Percentiles rank a stretch among this genome's conserved stretches.
Conservation (phyloP, 139 green algal genomes). For the Chlorella sp. region DNA sequence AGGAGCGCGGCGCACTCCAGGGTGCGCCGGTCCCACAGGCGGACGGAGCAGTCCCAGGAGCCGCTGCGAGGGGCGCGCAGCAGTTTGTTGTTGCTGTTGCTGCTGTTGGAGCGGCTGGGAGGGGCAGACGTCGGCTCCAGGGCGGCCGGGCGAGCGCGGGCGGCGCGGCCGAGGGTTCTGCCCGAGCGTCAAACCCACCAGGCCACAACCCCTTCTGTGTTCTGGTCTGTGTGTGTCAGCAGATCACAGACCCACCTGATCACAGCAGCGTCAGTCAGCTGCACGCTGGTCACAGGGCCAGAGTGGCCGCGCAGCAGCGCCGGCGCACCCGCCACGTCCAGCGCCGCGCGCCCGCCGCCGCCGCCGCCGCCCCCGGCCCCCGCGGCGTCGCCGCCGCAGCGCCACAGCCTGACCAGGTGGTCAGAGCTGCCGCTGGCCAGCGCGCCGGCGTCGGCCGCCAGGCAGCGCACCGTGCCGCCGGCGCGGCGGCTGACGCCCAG, state of each 20-base stretch:
- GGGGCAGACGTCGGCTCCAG: too few relatives aligned
- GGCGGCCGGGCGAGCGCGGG: too few relatives aligned
- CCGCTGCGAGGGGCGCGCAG: too few relatives aligned
- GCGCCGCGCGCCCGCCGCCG: conserved; percentile 14
- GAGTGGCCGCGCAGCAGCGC: conserved; percentile 55
- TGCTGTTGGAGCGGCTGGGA: too few relatives aligned
- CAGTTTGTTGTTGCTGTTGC: too few relatives aligned
- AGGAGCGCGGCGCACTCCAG: conserved; percentile 31
- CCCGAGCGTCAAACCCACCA: too few relatives aligned
- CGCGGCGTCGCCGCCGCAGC: background rate
- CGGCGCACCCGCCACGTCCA: conserved; percentile 44
- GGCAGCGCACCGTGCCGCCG: conserved; percentile 59
- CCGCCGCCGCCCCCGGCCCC: background rate
- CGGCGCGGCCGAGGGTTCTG: too few relatives aligned
- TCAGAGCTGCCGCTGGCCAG: conserved; percentile 56
- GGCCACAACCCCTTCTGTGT: too few relatives aligned
- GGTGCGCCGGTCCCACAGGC: conserved; percentile 43
- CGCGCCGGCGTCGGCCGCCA: conserved; percentile 50
- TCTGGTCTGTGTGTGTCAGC: too few relatives aligned
- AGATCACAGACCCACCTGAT: conserved; percentile 41
- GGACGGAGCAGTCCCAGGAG: conserved; percentile 63
- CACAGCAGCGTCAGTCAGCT: conserved; percentile 32
- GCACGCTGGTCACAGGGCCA: conserved; percentile 60
- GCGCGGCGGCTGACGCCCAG: conserved; percentile 50
- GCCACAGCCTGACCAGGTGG: conserved; percentile 50